Evolutionary conservation across 768 basidiomycete genomes (phyloP).

Genomic region (Lactifluus subvellereus): DNA sequence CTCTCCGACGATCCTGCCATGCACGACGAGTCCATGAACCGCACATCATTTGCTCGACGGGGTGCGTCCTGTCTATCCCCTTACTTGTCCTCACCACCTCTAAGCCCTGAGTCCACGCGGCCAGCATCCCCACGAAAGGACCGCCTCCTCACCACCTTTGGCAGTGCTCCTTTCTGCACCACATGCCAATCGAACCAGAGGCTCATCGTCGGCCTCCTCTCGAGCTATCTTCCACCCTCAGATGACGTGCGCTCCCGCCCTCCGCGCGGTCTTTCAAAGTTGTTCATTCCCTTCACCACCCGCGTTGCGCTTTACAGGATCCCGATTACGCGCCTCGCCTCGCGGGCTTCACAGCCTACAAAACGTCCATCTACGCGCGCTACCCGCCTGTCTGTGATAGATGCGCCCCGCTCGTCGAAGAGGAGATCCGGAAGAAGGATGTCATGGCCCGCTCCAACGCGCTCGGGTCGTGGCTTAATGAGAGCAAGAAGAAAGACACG

Average conservation of each 20-base stretch:
- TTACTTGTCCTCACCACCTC: neutral
- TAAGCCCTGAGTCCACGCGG: neutral
- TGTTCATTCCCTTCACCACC: neutral
- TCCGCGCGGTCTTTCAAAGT: neutral
- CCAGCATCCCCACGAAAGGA: slow-evolving; percentile 66
- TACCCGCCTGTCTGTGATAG: slow-evolving; percentile 82
- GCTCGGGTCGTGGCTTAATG: slow-evolving; percentile 62
- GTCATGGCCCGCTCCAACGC: slow-evolving; percentile 77
- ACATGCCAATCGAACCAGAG: slow-evolving; percentile 91
- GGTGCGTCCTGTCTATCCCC: slow-evolving; percentile 39
- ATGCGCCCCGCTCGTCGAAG: slow-evolving; percentile 77
- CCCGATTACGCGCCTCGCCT: slow-evolving; percentile 64
- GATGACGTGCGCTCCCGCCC: slow-evolving; percentile 46
- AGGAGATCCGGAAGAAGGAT: slow-evolving; percentile 71
- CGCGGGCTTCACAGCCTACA: slow-evolving; percentile 63
- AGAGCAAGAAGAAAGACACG: slow-evolving; percentile 60
- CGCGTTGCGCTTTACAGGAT: slow-evolving; percentile 41
- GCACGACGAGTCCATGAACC: slow-evolving; percentile 73
- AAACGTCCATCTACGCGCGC: slow-evolving; percentile 64
- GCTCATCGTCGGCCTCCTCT: slow-evolving; percentile 77
- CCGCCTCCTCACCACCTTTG: slow-evolving; percentile 56
- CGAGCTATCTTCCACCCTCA: slow-evolving; percentile 79
- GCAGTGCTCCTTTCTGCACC: slow-evolving; percentile 70
- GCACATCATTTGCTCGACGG: slow-evolving; percentile 61
- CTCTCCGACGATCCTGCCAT: slow-evolving; percentile 83